Base-by-base conservation (phyloP, 768 basidiomycete species). In the Floccularia luteovirens region DNA sequence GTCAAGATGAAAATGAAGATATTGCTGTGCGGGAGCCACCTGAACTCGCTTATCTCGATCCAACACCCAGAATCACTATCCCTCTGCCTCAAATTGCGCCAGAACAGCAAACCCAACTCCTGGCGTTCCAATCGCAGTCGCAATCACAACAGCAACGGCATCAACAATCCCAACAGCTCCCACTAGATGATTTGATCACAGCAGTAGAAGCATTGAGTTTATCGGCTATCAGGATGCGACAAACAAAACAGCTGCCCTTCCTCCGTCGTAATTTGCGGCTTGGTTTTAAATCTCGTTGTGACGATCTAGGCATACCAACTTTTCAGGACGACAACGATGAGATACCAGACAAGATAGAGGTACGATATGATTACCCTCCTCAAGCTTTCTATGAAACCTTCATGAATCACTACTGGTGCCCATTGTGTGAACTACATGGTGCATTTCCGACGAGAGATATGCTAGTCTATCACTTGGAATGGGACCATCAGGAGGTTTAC, bases 371-470 rank as follows among this genome's bases (percentile, higher is more conserved):
- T 28, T 37, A 13, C 54, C 47, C 39, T 44, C 46, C 38, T 46
- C 48, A 38, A 38, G 39, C 36, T 28, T 39, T 45, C 13, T 53
- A 56, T 36, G 50, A 47, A 36, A 56, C 58, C 11, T 48, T 41
- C 7, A 57, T 68, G 52, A 45, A 43, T 14, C 47, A 55, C 1
- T 75, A 71, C 65, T 28, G 55, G 28, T 82, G 79, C 47, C 77
- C 79, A 0, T 46, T 80, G n/a, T 82, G 79, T 47, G 60, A 63
- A 24, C 39, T 74, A 7, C 63, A 75, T 35, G 60, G 57, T 17
- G 43, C 43, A 0, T 74, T 82, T 32, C 35, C 46, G 5, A 71
- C 67, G 17, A 58, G 53, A 10, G 61, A 50, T 20, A 64, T 72
- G 62, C 55, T 82, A 1, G 50, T 50, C 20, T 62, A 49, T n/a